Evolutionary conservation across 768 basidiomycete genomes (phyloP).

Genomic region (Amylocystis lapponica): DNA sequence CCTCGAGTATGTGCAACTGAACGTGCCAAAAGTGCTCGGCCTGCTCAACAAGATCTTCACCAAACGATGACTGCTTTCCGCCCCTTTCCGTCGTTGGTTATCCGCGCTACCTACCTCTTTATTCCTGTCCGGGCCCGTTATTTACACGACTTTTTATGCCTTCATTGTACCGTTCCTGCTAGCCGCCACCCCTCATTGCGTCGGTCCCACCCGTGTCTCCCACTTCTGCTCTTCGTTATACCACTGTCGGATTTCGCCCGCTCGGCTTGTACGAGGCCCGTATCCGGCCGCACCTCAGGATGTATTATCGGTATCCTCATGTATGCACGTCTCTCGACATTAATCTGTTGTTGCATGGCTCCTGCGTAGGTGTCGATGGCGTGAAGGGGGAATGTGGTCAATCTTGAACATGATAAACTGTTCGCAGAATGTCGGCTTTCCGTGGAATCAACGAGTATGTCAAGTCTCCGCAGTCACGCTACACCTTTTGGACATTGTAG

Average conservation of each 20-base stretch:
- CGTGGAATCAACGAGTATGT: no score
- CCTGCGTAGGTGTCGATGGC: no score
- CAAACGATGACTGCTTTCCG: conserved; percentile 52
- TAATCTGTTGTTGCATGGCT: conserved; percentile 3
- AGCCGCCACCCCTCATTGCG: neutral
- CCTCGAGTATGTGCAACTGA: conserved; percentile 95
- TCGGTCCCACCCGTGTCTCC: neutral
- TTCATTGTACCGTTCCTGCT: neutral
- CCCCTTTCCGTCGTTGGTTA: neutral
- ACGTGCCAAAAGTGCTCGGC: conserved; percentile 90
- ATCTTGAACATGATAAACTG: no score
- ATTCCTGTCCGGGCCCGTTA: neutral
- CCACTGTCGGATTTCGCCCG: no score
- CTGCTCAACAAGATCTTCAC: conserved; percentile 93
- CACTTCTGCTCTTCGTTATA: neutral
- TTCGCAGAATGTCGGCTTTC: no score
- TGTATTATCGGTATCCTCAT: conserved; percentile 1
- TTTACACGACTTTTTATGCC: conserved; percentile 7
- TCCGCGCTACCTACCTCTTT: neutral
- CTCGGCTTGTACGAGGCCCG: neutral
- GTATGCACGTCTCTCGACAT: conserved; percentile 5
- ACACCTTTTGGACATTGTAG: no score
- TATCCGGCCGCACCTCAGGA: neutral
- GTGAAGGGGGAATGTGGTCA: no score
- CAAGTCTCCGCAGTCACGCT: no score